phyloP scores from a whole-genome alignment of 2,329 filamentous ascomycete genomes.

The Lasiodiplodia theobromae region DNA sequence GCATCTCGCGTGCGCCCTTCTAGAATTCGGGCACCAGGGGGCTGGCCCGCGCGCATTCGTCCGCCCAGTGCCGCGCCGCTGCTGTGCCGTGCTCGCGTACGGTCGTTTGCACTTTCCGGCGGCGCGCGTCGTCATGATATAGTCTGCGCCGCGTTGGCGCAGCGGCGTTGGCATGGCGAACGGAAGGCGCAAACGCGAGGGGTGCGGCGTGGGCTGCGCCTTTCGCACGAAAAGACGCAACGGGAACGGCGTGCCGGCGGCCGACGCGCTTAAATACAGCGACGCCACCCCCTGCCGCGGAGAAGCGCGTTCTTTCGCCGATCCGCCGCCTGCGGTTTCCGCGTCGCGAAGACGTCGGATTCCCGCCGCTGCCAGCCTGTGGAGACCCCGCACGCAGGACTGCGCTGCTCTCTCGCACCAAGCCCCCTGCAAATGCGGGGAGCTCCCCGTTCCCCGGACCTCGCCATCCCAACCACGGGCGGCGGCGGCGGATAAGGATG shows the following conservation, averaged over 20 bases:
- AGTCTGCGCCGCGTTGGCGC: not conserved
- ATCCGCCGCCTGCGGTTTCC: not conserved
- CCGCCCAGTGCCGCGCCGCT: not conserved
- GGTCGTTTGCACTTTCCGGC: not conserved
- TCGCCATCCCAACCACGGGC: not conserved
- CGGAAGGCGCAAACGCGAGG: slow-evolving; percentile 5
- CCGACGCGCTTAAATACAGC: not conserved
- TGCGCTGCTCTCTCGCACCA: no score
- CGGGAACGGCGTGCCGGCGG: not conserved
- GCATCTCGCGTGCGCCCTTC: slow-evolving; percentile 13
- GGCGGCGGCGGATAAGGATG: slow-evolving; percentile 22
- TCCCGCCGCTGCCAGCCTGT: not conserved
- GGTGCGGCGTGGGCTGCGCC: not conserved
- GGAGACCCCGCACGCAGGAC: slow-evolving; percentile 19
- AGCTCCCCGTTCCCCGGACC: not conserved
- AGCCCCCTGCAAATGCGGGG: slow-evolving; percentile 15
- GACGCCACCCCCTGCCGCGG: slow-evolving; percentile 2
- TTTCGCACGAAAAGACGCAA: not conserved
- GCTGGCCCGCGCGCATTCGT: not conserved
- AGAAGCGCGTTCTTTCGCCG: not conserved
- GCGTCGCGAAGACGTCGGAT: slow-evolving; percentile 1
- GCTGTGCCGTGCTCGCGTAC: slow-evolving; percentile 1
- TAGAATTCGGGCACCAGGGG: not conserved
- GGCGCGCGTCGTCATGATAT: not conserved
- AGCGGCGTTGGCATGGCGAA: not conserved